These are phyloP conservation scores for Sinapis alba DNA, from an alignment of 441 rosid species.

Conservation along the genomic window DNA sequence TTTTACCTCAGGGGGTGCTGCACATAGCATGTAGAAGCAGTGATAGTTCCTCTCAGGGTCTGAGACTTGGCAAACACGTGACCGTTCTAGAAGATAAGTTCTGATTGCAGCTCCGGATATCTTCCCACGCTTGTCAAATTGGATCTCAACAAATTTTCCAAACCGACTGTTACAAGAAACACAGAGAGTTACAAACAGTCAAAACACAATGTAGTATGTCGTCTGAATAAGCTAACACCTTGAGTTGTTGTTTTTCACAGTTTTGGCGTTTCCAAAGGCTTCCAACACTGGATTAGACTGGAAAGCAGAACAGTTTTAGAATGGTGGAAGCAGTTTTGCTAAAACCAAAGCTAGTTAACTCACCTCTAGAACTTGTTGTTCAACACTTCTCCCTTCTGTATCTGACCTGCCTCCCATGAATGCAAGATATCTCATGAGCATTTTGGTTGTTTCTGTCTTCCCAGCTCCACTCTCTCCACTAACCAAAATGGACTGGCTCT, in stretches of 20 bases:
- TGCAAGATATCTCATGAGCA: conserved; percentile 87
- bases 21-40: conserved; percentile 78
- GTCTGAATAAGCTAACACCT: conserved; percentile 43
- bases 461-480: conserved; percentile 89
- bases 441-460: conserved; percentile 77
- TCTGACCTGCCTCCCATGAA: conserved; percentile 72
- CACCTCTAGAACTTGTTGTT: conserved; percentile 82
- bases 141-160: conserved; percentile 86
- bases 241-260: conserved; percentile 77
- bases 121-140: conserved; percentile 75
- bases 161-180: conserved; percentile 54
- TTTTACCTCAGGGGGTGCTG: conserved; percentile 66
- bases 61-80: conserved; percentile 76
- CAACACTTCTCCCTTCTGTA: conserved; percentile 75
- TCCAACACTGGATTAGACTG: conserved; percentile 83
- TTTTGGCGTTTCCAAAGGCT: conserved; percentile 87
- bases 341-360: not conserved
- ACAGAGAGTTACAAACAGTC: conserved; percentile 4
- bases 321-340: conserved; percentile 15
- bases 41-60: conserved; percentile 81
- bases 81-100: conserved; percentile 76
- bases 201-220: not conserved
- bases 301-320: conserved; percentile 6
- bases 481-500: conserved; percentile 72
- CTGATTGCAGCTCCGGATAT: conserved; percentile 83